Evolutionary conservation across 495 filamentous ascomycete genomes (phyloP).

Genomic region (Trichoderma reesei): DNA sequence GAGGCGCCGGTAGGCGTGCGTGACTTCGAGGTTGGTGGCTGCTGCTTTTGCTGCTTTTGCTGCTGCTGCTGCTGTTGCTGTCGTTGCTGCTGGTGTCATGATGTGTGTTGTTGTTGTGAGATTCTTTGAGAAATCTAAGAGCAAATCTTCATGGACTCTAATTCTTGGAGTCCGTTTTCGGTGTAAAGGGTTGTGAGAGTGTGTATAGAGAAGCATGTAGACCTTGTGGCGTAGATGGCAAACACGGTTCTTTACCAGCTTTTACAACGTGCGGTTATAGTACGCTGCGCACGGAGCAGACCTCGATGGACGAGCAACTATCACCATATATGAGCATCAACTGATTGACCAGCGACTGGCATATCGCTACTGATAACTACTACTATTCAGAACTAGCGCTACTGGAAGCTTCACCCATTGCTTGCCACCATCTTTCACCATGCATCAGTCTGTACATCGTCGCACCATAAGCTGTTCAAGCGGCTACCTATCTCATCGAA

Average conservation of each 20-base stretch:
- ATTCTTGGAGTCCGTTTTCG: background rate
- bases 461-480: background rate
- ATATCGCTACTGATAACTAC: background rate
- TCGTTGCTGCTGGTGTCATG: background rate
- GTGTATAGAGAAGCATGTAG: background rate
- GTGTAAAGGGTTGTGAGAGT: background rate
- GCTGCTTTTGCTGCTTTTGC: background rate
- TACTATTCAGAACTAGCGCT: background rate
- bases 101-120: background rate
- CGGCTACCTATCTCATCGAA: background rate
- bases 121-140: background rate
- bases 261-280: background rate
- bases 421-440: too few species aligned
- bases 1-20: slow-evolving; percentile 72
- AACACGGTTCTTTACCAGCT: background rate
- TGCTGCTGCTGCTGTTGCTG: too few species aligned
- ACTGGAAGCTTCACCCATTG: background rate
- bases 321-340: background rate
- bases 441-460: background rate
- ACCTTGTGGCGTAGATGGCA: background rate
- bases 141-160: background rate
- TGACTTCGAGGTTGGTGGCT: slow-evolving; percentile 31
- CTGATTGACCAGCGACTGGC: background rate
- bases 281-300: background rate
- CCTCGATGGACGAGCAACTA: background rate